Evolutionary conservation across 73 alveolate species (phyloP).

Genomic region (Tetrahymena thermophila): DNA sequence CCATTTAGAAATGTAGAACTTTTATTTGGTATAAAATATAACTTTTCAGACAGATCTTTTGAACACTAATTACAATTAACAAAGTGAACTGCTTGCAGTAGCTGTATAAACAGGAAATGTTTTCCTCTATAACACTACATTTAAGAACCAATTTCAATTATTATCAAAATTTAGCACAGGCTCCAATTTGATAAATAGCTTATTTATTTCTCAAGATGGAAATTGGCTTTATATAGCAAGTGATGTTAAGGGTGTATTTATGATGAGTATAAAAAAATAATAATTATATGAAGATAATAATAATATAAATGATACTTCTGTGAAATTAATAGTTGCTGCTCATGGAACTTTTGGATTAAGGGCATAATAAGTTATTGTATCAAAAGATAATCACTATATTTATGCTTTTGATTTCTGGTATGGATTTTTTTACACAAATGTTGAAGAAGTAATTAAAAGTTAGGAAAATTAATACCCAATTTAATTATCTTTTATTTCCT

Average conservation of each 20-base stretch:
- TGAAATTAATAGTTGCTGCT: not conserved
- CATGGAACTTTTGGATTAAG: not conserved
- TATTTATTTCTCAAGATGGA: not conserved
- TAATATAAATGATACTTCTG: too few relatives aligned
- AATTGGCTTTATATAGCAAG: not conserved
- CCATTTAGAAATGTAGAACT: too few relatives aligned
- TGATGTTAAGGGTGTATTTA: not conserved
- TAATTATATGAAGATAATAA: too few relatives aligned
- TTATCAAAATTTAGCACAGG: not conserved
- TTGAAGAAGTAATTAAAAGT: not conserved
- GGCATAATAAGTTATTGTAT: not conserved
- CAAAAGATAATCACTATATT: not conserved
- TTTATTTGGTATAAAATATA: too few relatives aligned
- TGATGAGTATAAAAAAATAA: not conserved
- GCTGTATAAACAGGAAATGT: not conserved
- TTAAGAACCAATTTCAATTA: too few relatives aligned
- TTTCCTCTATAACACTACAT: not conserved
- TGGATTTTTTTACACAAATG: not conserved
- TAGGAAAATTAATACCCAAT: not conserved
- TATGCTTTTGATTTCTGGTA: not conserved
- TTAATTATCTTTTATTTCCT: not conserved
- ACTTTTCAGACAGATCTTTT: not conserved
- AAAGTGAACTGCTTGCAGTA: not conserved
- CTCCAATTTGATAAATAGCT: not conserved
- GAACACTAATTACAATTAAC: not conserved